Conservation (phyloP, 2,329 filamentous ascomycete species). For the Trematosphaeria pertusa region DNA sequence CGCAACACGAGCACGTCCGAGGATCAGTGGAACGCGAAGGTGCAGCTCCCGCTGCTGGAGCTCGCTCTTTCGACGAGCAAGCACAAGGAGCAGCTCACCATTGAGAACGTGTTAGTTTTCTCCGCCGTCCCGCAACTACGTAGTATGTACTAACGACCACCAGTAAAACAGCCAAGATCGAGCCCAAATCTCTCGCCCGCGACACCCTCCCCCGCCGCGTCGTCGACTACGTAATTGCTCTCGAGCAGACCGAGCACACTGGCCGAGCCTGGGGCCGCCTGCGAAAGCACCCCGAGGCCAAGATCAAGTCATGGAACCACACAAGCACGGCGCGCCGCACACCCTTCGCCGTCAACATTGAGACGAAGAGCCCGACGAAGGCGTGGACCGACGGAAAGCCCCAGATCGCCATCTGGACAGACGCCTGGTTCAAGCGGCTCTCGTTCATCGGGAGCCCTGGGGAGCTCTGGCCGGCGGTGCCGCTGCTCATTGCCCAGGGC, state of each 20-base stretch:
- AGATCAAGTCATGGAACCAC: slow-evolving; percentile 29
- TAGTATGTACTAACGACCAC: slow-evolving; percentile 2
- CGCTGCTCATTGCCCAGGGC: slow-evolving; percentile 31
- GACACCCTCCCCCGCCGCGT: slow-evolving; percentile 24
- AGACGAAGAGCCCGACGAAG: slow-evolving; percentile 33
- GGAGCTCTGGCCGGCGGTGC: slow-evolving; percentile 24
- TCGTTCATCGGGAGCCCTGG: slow-evolving; percentile 15
- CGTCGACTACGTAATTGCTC: slow-evolving; percentile 31
- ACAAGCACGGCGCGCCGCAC: slow-evolving; percentile 17
- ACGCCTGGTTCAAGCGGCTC: slow-evolving; percentile 30
- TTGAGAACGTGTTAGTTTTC: slow-evolving; percentile 26
- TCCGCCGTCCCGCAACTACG: slow-evolving; percentile 2
- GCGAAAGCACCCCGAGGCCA: slow-evolving; percentile 13
- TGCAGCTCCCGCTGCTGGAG: slow-evolving; percentile 28
- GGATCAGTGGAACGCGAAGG: slow-evolving; percentile 31
- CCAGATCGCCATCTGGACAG: slow-evolving; percentile 31
- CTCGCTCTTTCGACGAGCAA: slow-evolving; percentile 24
- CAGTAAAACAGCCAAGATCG: slow-evolving; percentile 29
- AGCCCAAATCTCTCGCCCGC: slow-evolving; percentile 24
- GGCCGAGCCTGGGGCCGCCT: slow-evolving; percentile 24
- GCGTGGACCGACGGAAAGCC: slow-evolving; percentile 36
- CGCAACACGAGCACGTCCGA: slow-evolving; percentile 23
- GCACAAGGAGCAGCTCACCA: slow-evolving; percentile 18
- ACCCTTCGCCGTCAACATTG: slow-evolving; percentile 31
- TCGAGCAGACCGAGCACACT: slow-evolving; percentile 22